Conservation (phyloP, 176 grass and related monocot species). For the Eremochloa ophiuroides region DNA sequence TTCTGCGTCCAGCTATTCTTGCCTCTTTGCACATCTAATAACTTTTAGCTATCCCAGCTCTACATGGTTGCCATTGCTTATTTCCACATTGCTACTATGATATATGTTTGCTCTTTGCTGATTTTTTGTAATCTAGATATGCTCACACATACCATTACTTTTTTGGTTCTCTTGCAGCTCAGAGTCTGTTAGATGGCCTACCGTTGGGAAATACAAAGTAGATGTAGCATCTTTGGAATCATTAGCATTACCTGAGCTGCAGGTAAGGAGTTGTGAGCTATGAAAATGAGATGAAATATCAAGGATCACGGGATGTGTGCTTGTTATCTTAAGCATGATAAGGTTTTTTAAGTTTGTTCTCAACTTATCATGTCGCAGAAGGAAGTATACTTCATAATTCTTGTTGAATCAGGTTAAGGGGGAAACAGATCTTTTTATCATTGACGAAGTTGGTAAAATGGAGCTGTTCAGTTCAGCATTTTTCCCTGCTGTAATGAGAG, state of each 20-base stretch:
- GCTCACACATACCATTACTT: not conserved
- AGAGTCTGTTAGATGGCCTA: constrained; percentile 77
- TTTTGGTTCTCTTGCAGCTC: constrained; percentile 44
- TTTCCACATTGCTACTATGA: not conserved
- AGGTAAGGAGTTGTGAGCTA: constrained; percentile 39
- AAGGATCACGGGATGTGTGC: not conserved
- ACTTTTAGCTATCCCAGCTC: not conserved
- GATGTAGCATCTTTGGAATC: constrained; percentile 81
- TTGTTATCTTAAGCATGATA: not conserved
- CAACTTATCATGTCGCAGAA: not conserved
- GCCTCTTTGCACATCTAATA: not conserved
- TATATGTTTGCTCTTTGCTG: not conserved
- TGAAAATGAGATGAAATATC: not conserved
- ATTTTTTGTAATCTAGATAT: not conserved
- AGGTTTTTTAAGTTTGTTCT: not conserved
- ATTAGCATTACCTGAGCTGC: constrained; percentile 74
- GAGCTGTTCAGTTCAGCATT: constrained; percentile 82
- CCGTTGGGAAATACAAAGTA: constrained; percentile 92
- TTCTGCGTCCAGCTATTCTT: not conserved
- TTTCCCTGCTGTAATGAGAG: constrained; percentile 80
- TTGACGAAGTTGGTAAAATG: constrained; percentile 99
- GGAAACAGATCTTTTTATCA: constrained; percentile 76
- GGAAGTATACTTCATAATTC: not conserved
- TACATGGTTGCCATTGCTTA: not conserved
- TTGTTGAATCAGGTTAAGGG: constrained; percentile 69